Base-by-base conservation (phyloP, 2,329 filamentous ascomycete species). In the Aspergillus alliaceus region DNA sequence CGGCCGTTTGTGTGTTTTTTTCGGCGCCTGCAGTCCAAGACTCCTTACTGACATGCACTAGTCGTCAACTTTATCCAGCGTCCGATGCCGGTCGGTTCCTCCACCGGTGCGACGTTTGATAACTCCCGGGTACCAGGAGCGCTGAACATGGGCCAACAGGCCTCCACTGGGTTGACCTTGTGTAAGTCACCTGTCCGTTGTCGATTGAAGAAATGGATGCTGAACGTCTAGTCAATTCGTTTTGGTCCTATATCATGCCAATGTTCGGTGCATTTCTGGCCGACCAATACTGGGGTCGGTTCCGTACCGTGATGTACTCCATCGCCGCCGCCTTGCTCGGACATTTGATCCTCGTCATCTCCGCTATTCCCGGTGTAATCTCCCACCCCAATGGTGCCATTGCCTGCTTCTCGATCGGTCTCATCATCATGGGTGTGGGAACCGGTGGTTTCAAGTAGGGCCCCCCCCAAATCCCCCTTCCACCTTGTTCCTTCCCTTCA, bases 381-480 rank as follows among this genome's bases (percentile, higher is more conserved):
- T 75, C 83, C 44, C 75, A 84, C 60, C 75, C 76, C 34, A 80
- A 86, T 15, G 77, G 80, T 12, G 79, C 87, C 0, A 83, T 90
- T 46, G 87, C 79, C 1, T 86, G 84, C 51, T 89, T 91, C 65
- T 72, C 87, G 2, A 74, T 86, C 29, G 84, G 85, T 24, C 80
- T 90, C 62, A 73, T 90, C 44, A 82, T 91, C 67, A 84, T 91
- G 69, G 88, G 88, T n/a, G 72, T 90, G 29, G 90, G 90, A 42
- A 90, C 89, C 1, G 90, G 90, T 60, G 88, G 90, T 67, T 91
- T 93, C 83, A 93, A 93, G 79, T 69, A 56, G 24, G 54, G n/a
- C 9, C 37, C 7, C 25, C 6, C 18, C 20, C 25, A 12, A 25
- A 2, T 25, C 18, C 12, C 14, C 29, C 15, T 14, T 31, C 35